phyloP scores from a whole-genome alignment of 2,329 filamentous ascomycete species.

The Coniochaeta hoffmannii region DNA sequence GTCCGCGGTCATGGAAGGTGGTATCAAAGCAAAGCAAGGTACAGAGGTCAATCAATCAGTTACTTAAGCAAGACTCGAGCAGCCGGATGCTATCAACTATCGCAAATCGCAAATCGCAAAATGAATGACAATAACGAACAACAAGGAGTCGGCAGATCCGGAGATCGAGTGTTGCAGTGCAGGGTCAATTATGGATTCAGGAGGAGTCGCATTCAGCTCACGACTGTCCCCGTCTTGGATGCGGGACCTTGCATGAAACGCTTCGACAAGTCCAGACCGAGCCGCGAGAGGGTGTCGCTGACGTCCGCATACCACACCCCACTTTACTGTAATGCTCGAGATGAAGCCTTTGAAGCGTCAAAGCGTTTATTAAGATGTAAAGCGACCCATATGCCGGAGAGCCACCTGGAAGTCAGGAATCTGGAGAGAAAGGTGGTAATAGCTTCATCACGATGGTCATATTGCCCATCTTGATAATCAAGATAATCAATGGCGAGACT shows the following conservation, averaged over 20 bases:
- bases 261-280: neutral
- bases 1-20: neutral
- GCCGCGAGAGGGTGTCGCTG: too few relatives aligned
- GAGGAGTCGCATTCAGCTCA: neutral
- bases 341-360: neutral
- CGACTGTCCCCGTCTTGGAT: neutral
- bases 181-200: neutral
- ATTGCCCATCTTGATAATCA: too few relatives aligned
- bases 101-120: neutral
- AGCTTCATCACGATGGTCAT: too few relatives aligned
- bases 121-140: neutral
- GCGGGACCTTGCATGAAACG: conserved; percentile 2
- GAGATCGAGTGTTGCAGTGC: neutral
- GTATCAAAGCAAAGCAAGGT: neutral
- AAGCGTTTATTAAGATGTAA: too few relatives aligned
- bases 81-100: neutral
- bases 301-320: neutral
- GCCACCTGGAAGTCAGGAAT: too few relatives aligned
- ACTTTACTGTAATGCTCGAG: neutral
- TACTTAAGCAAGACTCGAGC: neutral
- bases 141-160: neutral
- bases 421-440: too few relatives aligned
- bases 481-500: too few relatives aligned
- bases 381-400: too few relatives aligned
- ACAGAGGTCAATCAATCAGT: neutral